Conservation (phyloP, 805 yeast species). For the Yarrowia sp. region DNA sequence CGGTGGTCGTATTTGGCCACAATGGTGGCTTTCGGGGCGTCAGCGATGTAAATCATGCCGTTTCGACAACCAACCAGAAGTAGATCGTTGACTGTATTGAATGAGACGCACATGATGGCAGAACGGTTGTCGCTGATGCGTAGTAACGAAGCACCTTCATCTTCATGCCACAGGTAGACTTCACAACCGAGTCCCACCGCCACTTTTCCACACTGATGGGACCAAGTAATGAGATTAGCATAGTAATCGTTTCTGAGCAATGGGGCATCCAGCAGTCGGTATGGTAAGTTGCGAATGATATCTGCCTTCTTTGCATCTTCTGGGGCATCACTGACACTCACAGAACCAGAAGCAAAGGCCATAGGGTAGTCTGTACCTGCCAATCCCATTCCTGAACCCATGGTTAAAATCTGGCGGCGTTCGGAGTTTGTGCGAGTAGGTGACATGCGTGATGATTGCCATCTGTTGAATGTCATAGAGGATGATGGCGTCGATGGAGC, state of each 20-base stretch:
- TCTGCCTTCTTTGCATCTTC: background rate
- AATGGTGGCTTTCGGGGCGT: constrained; percentile 38
- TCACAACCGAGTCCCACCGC: constrained; percentile 62
- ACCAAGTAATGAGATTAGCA: constrained; percentile 71
- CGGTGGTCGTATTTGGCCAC: constrained; percentile 34
- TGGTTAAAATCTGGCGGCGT: constrained; percentile 4
- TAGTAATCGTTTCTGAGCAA: constrained; percentile 70
- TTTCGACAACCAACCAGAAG: constrained; percentile 21
- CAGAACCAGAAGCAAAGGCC: background rate
- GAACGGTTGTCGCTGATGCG: background rate
- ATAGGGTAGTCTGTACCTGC: constrained; percentile 16
- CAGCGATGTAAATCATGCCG: constrained; percentile 30
- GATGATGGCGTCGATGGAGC: background rate
- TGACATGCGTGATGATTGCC: background rate
- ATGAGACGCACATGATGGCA: constrained; percentile 29
- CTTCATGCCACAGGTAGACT: constrained; percentile 61
- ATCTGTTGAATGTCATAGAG: background rate
- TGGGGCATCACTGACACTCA: background rate
- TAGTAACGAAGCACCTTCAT: constrained; percentile 47
- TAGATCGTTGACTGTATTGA: constrained; percentile 5
- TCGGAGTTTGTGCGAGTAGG: background rate
- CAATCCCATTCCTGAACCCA: constrained; percentile 16
- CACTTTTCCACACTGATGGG: constrained; percentile 45
- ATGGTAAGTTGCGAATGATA: constrained; percentile 36
- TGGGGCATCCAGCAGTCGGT: constrained; percentile 60